These are phyloP conservation scores for Phyllachora maydis DNA, from an alignment of 2,329 filamentous ascomycete genomes.

Conservation along the genomic window DNA sequence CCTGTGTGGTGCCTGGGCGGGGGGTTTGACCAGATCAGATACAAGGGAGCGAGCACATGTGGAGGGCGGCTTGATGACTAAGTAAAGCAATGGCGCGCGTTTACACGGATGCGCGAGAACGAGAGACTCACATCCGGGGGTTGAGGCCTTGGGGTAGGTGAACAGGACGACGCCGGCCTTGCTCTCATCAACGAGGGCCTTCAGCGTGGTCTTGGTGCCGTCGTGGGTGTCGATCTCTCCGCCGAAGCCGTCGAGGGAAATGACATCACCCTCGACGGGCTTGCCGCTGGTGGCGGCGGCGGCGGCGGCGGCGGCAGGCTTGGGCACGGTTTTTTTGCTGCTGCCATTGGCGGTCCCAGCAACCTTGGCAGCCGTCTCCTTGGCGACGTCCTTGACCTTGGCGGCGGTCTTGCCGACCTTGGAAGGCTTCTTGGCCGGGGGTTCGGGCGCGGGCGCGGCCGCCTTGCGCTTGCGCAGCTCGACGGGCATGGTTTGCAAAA, in stretches of 20 bases:
- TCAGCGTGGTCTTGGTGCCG: constrained; percentile 58
- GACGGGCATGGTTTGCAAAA: constrained; percentile 36
- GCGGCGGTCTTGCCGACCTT: constrained; percentile 8
- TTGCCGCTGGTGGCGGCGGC: constrained; percentile 15
- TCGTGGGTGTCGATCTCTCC: constrained; percentile 72
- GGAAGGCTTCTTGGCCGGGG: constrained; percentile 23
- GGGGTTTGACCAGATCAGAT: too few relatives aligned
- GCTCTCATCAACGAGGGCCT: constrained; percentile 64
- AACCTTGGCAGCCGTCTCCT: constrained; percentile 4
- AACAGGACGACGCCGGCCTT: constrained; percentile 77
- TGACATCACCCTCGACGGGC: constrained; percentile 30
- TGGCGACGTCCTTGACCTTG: constrained; percentile 10
- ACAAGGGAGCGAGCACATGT: too few relatives aligned
- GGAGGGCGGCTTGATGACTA: background rate
- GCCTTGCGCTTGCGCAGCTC: constrained; percentile 42
- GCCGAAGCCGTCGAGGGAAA: constrained; percentile 38
- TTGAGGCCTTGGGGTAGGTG: constrained; percentile 89
- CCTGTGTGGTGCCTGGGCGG: constrained; percentile 75
- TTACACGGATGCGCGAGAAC: too few relatives aligned
- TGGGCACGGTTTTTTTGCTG: constrained; percentile 7
- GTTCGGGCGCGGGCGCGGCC: constrained; percentile 20
- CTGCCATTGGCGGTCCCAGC: too few relatives aligned
- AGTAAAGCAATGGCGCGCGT: background rate
- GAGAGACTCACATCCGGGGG: constrained; percentile 63
- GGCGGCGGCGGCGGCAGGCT: constrained; percentile 12